Conservation (phyloP, 768 basidiomycete species). For the Suillus cothurnatus region DNA sequence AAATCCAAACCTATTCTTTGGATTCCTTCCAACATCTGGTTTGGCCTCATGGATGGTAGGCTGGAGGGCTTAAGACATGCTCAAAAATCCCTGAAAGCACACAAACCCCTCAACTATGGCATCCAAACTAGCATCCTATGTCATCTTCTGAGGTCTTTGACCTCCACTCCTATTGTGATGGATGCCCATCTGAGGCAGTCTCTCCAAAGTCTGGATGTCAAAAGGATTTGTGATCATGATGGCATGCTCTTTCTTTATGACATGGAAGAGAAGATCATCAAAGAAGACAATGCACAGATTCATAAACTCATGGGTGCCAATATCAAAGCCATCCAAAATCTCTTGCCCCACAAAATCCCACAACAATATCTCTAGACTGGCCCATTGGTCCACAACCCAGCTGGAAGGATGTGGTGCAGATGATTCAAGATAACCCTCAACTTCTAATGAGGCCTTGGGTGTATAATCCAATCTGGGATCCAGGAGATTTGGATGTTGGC, state of each 20-base stretch:
- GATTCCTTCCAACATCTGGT: not conserved
- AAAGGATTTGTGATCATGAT: not conserved
- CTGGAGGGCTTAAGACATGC: not conserved
- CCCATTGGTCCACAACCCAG: too few species aligned
- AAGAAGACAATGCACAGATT: not conserved
- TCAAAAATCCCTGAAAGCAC: not conserved
- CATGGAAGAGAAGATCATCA: not conserved
- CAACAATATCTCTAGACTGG: too few species aligned
- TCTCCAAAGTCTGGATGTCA: not conserved
- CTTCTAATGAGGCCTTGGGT: not conserved
- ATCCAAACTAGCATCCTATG: not conserved
- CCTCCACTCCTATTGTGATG: not conserved
- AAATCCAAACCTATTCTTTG: not conserved
- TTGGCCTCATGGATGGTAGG: not conserved
- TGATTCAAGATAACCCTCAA: not conserved
- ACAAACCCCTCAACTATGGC: not conserved
- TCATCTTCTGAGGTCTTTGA: not conserved
- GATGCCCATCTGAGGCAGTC: not conserved
- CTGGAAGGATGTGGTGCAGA: too few species aligned
- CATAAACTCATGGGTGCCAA: too few species aligned
- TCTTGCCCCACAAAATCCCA: too few species aligned
- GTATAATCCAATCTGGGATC: not conserved
- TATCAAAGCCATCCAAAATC: too few species aligned
- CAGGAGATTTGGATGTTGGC: not conserved
- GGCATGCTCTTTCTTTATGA: not conserved